Conservation (phyloP, 768 basidiomycete genomes). For the Paxillus involutus region DNA sequence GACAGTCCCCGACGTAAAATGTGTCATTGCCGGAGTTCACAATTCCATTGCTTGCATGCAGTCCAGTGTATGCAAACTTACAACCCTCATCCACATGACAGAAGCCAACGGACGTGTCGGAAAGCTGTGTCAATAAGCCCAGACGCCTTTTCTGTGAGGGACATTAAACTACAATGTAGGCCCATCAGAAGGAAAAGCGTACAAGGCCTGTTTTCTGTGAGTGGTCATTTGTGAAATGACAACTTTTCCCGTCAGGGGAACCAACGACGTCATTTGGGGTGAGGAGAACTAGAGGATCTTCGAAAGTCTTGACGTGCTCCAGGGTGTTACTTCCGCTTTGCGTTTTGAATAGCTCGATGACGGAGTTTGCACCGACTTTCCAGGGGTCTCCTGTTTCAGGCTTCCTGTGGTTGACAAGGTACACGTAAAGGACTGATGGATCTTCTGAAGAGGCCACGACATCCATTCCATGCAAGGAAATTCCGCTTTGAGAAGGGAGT, state of each 20-base stretch:
- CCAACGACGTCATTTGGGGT: constrained; percentile 79
- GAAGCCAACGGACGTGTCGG: constrained; percentile 55
- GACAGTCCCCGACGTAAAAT: constrained; percentile 54
- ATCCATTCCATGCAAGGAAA: constrained; percentile 69
- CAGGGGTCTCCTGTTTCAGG: constrained; percentile 41
- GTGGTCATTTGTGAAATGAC: constrained; percentile 73
- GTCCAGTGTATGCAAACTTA: constrained; percentile 51
- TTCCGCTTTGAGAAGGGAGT: constrained; percentile 37
- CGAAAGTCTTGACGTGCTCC: constrained; percentile 56
- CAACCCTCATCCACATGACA: constrained; percentile 64
- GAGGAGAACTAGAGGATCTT: constrained; percentile 46
- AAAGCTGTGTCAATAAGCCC: constrained; percentile 32
- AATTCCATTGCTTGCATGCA: constrained; percentile 64
- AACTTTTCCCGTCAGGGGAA: constrained; percentile 57
- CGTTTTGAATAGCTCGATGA: constrained; percentile 68
- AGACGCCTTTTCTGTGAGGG: constrained; percentile 19
- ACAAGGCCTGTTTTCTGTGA: constrained; percentile 54
- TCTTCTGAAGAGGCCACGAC: constrained; percentile 53
- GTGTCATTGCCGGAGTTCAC: constrained; percentile 51
- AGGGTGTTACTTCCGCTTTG: constrained; percentile 41
- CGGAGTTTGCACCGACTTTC: constrained; percentile 65
- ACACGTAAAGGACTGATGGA: constrained; percentile 55
- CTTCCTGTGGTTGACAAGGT: constrained; percentile 69
- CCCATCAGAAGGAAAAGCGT: constrained; percentile 19
- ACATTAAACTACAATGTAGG: not conserved